Evolutionary conservation across 78 protist species (phyloP).

Genomic region (Dictyostelium capitatum): DNA sequence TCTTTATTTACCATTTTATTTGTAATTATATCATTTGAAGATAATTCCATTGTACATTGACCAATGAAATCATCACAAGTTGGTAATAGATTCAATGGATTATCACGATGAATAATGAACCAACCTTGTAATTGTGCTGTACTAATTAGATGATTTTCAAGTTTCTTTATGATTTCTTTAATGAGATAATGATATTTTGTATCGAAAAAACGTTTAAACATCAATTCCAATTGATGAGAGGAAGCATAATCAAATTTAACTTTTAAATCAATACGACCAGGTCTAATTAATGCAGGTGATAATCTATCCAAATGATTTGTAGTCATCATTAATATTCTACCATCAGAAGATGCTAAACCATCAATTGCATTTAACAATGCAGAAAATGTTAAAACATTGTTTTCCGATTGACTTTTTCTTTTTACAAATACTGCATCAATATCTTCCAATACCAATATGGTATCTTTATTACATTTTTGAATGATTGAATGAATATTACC

Average conservation of each 20-base stretch:
- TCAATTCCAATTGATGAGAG: conserved; percentile 20
- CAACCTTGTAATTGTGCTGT: conserved; percentile 89
- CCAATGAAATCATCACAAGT: conserved; percentile 26
- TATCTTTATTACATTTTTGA: conserved; percentile 71
- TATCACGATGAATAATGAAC: conserved; percentile 84
- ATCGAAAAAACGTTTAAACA: conserved; percentile 80
- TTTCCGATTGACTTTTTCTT: not conserved
- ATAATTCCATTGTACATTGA: conserved; percentile 7
- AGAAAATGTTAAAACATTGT: conserved; percentile 42
- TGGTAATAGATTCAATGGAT: conserved; percentile 29
- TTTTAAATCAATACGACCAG: conserved; percentile 87
- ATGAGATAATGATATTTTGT: conserved; percentile 16
- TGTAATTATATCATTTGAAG: conserved; percentile 6
- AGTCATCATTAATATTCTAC: conserved; percentile 91
- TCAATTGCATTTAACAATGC: conserved; percentile 90
- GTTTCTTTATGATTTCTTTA: not conserved
- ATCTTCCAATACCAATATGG: conserved; percentile 87
- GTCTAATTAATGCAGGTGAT: conserved; percentile 87
- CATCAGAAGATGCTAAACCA: conserved; percentile 88
- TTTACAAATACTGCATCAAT: conserved; percentile 85
- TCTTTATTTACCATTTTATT: not conserved
- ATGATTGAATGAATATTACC: conserved; percentile 70
- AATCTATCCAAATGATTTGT: conserved; percentile 89
- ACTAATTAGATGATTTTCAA: conserved; percentile 54
- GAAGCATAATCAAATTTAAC: conserved; percentile 70